Evolutionary conservation across 2,329 filamentous ascomycete genomes (phyloP).

Genomic region (Diplodia seriata): DNA sequence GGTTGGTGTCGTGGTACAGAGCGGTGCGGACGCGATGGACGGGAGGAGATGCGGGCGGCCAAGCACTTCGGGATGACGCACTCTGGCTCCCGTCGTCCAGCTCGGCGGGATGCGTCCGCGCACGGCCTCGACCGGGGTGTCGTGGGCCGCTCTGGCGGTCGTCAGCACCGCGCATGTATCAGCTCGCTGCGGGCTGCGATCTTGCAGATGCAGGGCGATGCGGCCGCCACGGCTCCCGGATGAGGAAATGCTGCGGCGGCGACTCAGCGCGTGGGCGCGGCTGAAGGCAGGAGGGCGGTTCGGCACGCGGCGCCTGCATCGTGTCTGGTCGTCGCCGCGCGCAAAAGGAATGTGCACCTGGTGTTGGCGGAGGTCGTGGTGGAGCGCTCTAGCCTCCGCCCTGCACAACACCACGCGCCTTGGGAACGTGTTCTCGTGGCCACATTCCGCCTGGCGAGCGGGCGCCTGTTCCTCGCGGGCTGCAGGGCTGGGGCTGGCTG

Average conservation of each 20-base stretch:
- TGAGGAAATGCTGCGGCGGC: not conserved
- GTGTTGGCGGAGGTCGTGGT: conserved; percentile 2
- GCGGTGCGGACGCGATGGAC: conserved; percentile 34
- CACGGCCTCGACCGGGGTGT: conserved; percentile 5
- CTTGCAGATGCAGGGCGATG: conserved; percentile 4
- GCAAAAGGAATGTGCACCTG: conserved; percentile 24
- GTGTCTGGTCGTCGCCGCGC: not conserved
- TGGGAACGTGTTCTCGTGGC: conserved; percentile 9
- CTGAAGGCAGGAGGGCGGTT: conserved; percentile 10
- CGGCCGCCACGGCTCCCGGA: conserved; percentile 7
- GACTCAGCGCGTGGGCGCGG: conserved; percentile 1
- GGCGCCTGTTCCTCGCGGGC: no score
- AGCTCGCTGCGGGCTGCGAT: conserved; percentile 25
- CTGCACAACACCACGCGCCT: conserved; percentile 8
- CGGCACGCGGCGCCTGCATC: not conserved
- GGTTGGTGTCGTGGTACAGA: conserved; percentile 39
- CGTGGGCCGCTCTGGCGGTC: conserved; percentile 7
- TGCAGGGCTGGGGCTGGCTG: conserved; percentile 5
- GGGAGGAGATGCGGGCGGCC: conserved; percentile 6
- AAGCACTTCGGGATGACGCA: conserved; percentile 28
- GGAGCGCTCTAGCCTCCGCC: conserved; percentile 25
- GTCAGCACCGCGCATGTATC: not conserved
- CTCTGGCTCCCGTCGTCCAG: conserved; percentile 19
- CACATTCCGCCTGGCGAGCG: conserved; percentile 15
- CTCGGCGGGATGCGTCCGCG: conserved; percentile 2